Percentiles rank a stretch among this genome's conserved stretches.
Conservation (phyloP, 2,329 filamentous ascomycete genomes). For the Aspergillus fischeri region DNA sequence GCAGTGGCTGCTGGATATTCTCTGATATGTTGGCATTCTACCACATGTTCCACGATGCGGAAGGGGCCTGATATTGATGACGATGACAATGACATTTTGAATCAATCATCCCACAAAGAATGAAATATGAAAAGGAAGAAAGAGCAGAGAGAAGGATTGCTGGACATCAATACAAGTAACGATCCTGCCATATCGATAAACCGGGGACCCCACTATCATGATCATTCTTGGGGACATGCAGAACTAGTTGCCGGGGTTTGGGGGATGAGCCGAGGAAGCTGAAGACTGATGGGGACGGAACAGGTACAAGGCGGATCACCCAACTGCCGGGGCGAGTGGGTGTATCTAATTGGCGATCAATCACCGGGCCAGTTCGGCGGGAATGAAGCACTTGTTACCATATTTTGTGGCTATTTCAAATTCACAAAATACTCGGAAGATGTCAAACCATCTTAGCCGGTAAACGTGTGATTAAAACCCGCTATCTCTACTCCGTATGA, state of each 20-base stretch:
- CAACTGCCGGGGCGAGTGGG: not conserved
- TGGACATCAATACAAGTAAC: not conserved
- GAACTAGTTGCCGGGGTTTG: constrained; percentile 13
- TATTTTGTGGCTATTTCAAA: not conserved
- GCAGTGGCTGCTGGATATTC: constrained; percentile 74
- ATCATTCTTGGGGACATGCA: constrained; percentile 13
- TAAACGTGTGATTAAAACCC: too few species aligned
- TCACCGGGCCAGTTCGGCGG: not conserved
- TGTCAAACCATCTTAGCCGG: not conserved
- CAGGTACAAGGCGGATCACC: not conserved
- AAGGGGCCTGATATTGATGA: constrained; percentile 46
- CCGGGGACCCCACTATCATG: not conserved
- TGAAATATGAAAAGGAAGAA: not conserved
- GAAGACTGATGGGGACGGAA: not conserved
- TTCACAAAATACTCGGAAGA: not conserved
- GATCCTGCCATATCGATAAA: not conserved
- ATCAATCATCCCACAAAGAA: not conserved
- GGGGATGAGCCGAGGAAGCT: constrained; percentile 2
- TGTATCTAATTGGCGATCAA: not conserved
- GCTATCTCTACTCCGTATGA: too few species aligned
- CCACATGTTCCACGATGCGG: constrained; percentile 66
- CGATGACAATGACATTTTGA: constrained; percentile 28
- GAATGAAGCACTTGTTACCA: not conserved
- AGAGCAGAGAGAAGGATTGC: not conserved
- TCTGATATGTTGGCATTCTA: constrained; percentile 73